phyloP scores from a whole-genome alignment of 2,329 filamentous ascomycete genomes.

The Zymoseptoria pseudotritici region DNA sequence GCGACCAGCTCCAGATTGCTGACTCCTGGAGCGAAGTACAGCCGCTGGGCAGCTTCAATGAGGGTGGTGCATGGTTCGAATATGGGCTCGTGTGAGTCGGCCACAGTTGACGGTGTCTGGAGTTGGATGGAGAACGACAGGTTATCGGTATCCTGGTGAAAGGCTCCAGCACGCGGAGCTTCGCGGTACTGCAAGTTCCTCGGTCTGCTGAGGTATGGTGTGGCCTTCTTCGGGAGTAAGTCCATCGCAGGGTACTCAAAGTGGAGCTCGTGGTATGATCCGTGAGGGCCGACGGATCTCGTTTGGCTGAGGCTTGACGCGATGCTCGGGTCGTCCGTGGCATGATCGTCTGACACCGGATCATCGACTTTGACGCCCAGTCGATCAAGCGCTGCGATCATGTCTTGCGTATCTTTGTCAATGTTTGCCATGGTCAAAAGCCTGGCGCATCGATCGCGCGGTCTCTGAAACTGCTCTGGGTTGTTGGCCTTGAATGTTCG shows the following conservation, averaged over 20 bases:
- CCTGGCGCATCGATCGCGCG: not conserved
- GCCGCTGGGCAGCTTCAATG: not conserved
- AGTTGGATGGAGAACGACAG: not conserved
- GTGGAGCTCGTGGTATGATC: not conserved
- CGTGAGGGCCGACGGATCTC: not conserved
- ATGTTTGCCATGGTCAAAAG: not conserved
- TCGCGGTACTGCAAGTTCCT: not conserved
- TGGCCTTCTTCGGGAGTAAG: not conserved
- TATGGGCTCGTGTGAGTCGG: not conserved
- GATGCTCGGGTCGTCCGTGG: not conserved
- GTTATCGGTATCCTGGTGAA: not conserved
- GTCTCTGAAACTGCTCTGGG: not conserved
- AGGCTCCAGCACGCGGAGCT: not conserved
- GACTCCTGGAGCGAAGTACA: not conserved
- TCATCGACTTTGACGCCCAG: not conserved
- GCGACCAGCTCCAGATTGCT: conserved; percentile 2
- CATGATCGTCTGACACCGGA: not conserved
- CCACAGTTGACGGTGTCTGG: not conserved
- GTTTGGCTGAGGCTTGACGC: not conserved
- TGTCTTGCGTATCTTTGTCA: not conserved
- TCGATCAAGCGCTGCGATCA: not conserved
- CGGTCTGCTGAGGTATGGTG: not conserved
- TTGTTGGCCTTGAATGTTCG: not conserved
- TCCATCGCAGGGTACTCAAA: conserved; percentile 1
- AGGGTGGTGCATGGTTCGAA: not conserved